Conservation (phyloP, 2,329 filamentous ascomycete genomes). For the Teratosphaeria pseudoeucalypti region DNA sequence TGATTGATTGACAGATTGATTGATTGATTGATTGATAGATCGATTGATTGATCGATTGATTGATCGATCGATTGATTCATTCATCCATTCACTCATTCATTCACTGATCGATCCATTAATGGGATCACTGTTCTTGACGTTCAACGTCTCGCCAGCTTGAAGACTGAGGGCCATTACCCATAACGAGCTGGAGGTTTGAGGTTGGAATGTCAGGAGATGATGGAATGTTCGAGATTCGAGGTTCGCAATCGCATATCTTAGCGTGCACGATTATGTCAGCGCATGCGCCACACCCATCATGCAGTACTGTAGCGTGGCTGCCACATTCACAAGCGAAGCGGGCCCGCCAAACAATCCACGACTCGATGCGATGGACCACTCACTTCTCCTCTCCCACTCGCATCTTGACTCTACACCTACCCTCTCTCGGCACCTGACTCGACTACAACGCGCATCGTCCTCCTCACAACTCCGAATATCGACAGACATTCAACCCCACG, state of each 20-base stretch:
- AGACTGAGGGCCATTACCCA: no score
- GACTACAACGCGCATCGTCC: not conserved
- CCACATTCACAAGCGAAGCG: not conserved
- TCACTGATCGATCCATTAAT: no score
- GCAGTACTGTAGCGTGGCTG: not conserved
- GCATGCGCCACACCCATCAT: not conserved
- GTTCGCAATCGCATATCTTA: not conserved
- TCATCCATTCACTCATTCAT: no score
- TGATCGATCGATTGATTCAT: no score
- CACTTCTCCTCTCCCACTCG: not conserved
- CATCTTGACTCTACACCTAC: not conserved
- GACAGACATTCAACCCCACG: not conserved
- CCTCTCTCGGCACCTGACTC: not conserved
- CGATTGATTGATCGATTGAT: no score
- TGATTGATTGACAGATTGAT: no score
- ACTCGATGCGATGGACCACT: not conserved
- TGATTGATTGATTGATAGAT: no score
- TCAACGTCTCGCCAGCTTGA: no score
- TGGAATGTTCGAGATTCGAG: not conserved
- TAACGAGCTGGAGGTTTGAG: no score
- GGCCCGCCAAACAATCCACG: not conserved
- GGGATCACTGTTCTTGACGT: no score
- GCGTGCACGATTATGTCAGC: not conserved
- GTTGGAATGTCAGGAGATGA: not conserved
- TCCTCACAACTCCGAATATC: not conserved